Conservation (phyloP, 2,329 filamentous ascomycete genomes). For the Diplodia mutila region DNA sequence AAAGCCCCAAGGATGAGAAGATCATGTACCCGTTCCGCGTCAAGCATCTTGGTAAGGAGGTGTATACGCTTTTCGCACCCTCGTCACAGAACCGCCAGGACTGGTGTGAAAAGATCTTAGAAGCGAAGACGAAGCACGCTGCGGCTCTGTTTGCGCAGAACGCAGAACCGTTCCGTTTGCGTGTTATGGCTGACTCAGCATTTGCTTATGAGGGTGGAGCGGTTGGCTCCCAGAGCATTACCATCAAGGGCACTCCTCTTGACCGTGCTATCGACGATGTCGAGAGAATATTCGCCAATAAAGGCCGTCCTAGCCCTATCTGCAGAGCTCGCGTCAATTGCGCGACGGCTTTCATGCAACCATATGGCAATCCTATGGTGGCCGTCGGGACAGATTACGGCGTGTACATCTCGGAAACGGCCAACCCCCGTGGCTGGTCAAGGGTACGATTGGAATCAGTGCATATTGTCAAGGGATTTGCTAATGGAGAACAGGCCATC, state of each 20-base stretch:
- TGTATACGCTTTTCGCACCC: slow-evolving; percentile 87
- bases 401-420: slow-evolving; percentile 85
- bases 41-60: slow-evolving; percentile 92
- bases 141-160: slow-evolving; percentile 88
- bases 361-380: slow-evolving; percentile 82
- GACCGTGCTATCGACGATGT: slow-evolving; percentile 89
- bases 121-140: slow-evolving; percentile 93
- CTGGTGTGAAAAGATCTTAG: slow-evolving; percentile 92
- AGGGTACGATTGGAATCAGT: slow-evolving; percentile 63
- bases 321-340: slow-evolving; percentile 90
- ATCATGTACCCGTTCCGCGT: slow-evolving; percentile 93
- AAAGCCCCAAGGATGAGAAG: slow-evolving; percentile 67
- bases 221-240: slow-evolving; percentile 63
- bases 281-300: slow-evolving; percentile 69
- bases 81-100: slow-evolving; percentile 75
- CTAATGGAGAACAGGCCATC: slow-evolving; percentile 63
- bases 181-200: slow-evolving; percentile 88
- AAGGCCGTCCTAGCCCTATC: slow-evolving; percentile 73
- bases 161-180: slow-evolving; percentile 89
- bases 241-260: slow-evolving; percentile 87
- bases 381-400: slow-evolving; percentile 95
- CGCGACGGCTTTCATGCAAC: slow-evolving; percentile 82
- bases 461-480: slow-evolving; percentile 11
- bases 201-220: slow-evolving; percentile 77
- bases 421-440: slow-evolving; percentile 88